Percentiles rank a stretch among this genome's conserved stretches.
Conservation (phyloP, 2,329 filamentous ascomycete genomes). For the Blastomyces silverae region DNA sequence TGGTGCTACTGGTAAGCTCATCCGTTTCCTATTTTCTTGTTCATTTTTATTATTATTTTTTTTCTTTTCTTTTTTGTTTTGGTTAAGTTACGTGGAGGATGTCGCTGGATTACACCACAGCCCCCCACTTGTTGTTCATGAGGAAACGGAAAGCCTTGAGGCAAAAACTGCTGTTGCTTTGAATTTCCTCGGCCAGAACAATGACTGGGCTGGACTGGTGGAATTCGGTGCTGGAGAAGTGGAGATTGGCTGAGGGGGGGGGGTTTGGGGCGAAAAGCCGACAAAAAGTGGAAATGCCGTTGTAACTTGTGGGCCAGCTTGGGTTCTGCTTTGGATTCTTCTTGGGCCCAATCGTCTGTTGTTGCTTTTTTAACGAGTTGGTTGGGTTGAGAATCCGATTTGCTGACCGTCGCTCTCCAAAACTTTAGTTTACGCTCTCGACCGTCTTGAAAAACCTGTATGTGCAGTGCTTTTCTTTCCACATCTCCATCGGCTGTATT, state of each 20-base stretch:
- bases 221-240: neutral
- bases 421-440: constrained; percentile 30
- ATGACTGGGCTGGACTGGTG: neutral
- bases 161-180: neutral
- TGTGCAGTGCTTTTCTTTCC: neutral
- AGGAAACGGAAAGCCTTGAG: neutral
- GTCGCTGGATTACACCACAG: neutral
- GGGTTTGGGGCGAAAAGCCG: neutral
- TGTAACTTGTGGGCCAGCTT: neutral
- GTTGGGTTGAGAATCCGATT: neutral
- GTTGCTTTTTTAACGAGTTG: neutral
- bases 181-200: neutral
- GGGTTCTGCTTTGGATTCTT: neutral
- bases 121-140: neutral
- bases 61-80: neutral
- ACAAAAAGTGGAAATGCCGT: constrained; percentile 8
- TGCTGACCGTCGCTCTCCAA: neutral
- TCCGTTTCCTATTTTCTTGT: neutral
- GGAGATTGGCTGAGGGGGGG: neutral
- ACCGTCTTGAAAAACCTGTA: constrained; percentile 28
- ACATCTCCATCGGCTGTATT: neutral
- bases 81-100: neutral
- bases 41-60: neutral
- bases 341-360: neutral
- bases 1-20: constrained; percentile 51